Evolutionary conservation across 2,329 filamentous ascomycete species (phyloP), one percentile per base, ranked within the genome.

Genomic region (Colletotrichum tabaci): DNA sequence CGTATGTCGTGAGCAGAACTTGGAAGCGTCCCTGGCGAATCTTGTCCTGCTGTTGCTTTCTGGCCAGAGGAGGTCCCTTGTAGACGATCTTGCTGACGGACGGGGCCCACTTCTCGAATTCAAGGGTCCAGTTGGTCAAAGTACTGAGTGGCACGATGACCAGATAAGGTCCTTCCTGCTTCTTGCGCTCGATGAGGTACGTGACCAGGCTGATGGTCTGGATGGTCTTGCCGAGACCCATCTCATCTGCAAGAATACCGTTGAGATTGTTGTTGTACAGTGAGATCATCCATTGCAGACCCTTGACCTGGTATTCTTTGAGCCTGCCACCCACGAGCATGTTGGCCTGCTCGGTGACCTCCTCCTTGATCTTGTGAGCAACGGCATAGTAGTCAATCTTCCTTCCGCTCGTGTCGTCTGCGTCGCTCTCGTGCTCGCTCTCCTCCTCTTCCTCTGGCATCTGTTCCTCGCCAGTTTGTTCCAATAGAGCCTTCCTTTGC

Each of bases 221-320:
- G 77, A 99, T 99, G 0, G 96, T 99, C 86, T 99, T 99, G 82
- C 96, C 96, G 75, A 99, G 94, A 92, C 96, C 96, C 96, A 99
- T 99, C 84, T 99, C 96, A 79, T 99, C 96, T 71, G 96, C 96
- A 77, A 99, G 87, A 75, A 99, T 98, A 89, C 96, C 96, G 82
- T 99, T 99, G 75, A 99, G 90, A 83, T 98, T 99, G 87, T 99
- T 99, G 91, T 99, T 99, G 89, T 98, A 99, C 16, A 99, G 88
- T 16, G 96, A 99, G 73, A 99, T 92, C 96, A 99, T 99, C 96
- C 96, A 99, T 82, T 99, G 96, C 58, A 99, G 86, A 88, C 96
- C 96, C 90, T 98, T 98, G 83, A 99, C 76, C 84, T 99, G 96
- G 83, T 99, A 99, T 81, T 99, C 96, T 83, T 99, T 99, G 75